A percentile compares a stretch with the other conserved stretches of the same genome.
phyloP scores from a whole-genome alignment of 768 basidiomycete species.

The Mrakia frigida region DNA sequence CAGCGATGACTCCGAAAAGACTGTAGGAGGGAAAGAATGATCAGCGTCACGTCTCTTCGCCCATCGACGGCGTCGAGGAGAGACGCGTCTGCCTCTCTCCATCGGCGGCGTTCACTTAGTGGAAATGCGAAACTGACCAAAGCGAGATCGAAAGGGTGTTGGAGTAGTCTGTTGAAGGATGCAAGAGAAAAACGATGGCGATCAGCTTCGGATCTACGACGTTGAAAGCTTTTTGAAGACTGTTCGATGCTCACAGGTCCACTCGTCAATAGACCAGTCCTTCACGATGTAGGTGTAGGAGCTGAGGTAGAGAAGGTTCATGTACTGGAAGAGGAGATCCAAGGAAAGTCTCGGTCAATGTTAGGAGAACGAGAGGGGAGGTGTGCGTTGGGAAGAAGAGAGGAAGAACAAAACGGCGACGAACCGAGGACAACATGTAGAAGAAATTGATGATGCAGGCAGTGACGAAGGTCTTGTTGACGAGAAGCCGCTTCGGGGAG shows the following conservation, averaged over 20 bases:
- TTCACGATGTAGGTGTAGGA: conserved; percentile 15
- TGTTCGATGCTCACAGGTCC: no score
- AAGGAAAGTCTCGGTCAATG: not conserved
- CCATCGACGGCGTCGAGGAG: not conserved
- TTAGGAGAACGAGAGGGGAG: not conserved
- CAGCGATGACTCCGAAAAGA: conserved; percentile 42
- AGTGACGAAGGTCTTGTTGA: conserved; percentile 22
- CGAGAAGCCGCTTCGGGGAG: conserved; percentile 18
- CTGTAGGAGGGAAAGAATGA: conserved; percentile 38
- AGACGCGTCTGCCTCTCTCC: no score
- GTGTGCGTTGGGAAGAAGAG: no score
- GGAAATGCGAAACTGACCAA: no score
- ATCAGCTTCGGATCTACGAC: not conserved
- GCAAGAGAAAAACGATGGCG: not conserved
- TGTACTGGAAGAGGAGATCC: not conserved
- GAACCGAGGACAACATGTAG: conserved; percentile 13
- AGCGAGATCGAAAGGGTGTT: conserved; percentile 16
- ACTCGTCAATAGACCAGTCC: conserved; percentile 17
- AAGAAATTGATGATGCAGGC: conserved; percentile 17
- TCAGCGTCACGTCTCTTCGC: not conserved
- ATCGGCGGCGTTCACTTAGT: no score
- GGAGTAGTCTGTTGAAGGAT: conserved; percentile 1
- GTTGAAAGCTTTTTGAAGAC: no score
- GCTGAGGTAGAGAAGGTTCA: conserved; percentile 13
- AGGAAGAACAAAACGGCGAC: not conserved